Evolutionary conservation across 441 rosid genomes (phyloP).

Genomic region (Francoa sonchifolia): DNA sequence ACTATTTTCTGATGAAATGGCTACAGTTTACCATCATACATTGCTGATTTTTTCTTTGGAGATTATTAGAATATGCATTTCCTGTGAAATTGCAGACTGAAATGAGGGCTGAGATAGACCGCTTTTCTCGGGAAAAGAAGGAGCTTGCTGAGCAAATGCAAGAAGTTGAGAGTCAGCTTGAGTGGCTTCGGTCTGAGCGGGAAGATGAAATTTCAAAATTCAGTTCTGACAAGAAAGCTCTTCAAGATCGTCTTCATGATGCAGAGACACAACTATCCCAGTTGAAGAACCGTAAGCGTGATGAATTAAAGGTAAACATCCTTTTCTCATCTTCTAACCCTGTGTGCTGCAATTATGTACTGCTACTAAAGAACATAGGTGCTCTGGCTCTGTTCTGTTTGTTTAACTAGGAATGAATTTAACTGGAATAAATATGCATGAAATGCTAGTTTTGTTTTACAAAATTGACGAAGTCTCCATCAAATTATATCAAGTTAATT

Average conservation of each 20-base stretch:
- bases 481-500: no score
- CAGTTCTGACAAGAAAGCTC: constrained; percentile 61
- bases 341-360: background rate
- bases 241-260: constrained; percentile 94
- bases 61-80: constrained; percentile 14
- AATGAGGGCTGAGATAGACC: constrained; percentile 80
- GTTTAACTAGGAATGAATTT: no score
- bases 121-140: constrained; percentile 75
- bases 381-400: background rate
- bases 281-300: constrained; percentile 83
- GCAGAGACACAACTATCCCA: constrained; percentile 76
- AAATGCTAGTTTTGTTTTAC: no score
- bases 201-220: constrained; percentile 76
- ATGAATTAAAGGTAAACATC: constrained; percentile 76
- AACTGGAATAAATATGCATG: no score
- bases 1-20: constrained; percentile 8
- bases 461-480: no score
- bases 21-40: no score
- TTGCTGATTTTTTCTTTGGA: background rate
- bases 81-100: constrained; percentile 56
- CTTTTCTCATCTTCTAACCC: background rate
- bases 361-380: background rate
- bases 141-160: constrained; percentile 75
- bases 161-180: constrained; percentile 88
- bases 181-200: constrained; percentile 90